phyloP scores from a whole-genome alignment of 139 green algal genomes.

The Chlamydomonas schloesseri region DNA sequence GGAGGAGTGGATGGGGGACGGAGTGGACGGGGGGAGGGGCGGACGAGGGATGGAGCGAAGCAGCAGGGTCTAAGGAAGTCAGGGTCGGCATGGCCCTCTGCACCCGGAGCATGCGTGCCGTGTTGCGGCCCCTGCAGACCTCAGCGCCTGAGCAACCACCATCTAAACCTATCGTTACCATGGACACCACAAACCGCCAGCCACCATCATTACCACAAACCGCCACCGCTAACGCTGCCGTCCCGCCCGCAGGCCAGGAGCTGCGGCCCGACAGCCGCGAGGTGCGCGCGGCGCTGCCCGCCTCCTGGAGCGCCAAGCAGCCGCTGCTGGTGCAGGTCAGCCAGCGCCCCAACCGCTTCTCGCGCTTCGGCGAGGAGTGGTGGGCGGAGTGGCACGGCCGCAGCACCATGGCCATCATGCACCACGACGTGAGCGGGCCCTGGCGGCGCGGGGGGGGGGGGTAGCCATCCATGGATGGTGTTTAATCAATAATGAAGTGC shows the following conservation, averaged over 20 bases:
- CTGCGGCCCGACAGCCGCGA: conserved; percentile 43
- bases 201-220: neutral
- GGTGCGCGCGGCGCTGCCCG: conserved; percentile 32
- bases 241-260: conserved; percentile 60
- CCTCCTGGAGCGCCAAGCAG: neutral
- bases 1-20: neutral
- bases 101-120: no score
- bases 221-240: neutral
- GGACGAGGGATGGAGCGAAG: no score
- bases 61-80: no score
- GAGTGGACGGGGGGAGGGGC: neutral
- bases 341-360: conserved; percentile 54
- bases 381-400: conserved; percentile 23
- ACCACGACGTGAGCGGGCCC: conserved; percentile 27
- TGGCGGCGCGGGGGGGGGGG: no score
- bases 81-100: no score
- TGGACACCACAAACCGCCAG: no score
- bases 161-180: no score
- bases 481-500: no score
- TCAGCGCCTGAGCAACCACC: no score
- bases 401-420: conserved; percentile 26
- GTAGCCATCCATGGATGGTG: no score
- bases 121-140: no score
- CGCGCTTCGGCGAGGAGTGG: conserved; percentile 39
- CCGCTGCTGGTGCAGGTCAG: conserved; percentile 26